Base-by-base conservation (phyloP, 1,284 basidiomycete species). In the Peniophora sp. region DNA sequence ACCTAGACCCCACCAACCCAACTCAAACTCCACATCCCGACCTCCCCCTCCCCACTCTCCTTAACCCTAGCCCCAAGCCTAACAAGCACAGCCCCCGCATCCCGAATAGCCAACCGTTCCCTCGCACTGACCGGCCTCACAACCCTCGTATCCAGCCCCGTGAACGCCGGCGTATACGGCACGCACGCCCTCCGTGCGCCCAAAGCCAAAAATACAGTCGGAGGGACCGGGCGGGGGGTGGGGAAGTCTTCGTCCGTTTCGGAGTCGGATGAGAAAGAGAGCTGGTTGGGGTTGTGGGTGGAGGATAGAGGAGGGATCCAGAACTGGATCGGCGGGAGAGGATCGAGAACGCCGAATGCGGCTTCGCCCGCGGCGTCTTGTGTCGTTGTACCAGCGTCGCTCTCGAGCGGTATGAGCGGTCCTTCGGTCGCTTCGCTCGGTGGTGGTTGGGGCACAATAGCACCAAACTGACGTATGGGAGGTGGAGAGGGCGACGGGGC, bases 21-120 rank as follows among this genome's bases (percentile, higher is more conserved):
- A 46, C 57, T 58, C 56, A 57, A 49, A 42, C 56, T 57, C 56
- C 55, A 57, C 56, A 57, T 57, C 53, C 54, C 55, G 18, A 53
- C 55, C 39, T 53, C 48, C 27, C 27, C 27, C 27, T 32, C 27
- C 27, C 27, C 27, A 32, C 27, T 32, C 6, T 6, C 51, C 1
- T 52, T 24, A 11, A 52, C 56, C 39, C 49, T 44, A 20, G 56
- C 55, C 1, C 56, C 56, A 1, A 58, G 35, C 2, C 55, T 24
- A n/a, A 50, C 50, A 23, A 58, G 49, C 39, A 57, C 52, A 10
- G 43, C 24, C 9, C 53, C 55, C 2, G 56, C 55, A 24, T 58
- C 56, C 3, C 55, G 43, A 36, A 58, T 35, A 17, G 53, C 56
- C 5, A 58, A 47, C 10, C 51, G 51, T 50, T 58, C 55, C 2